Evolutionary conservation across 2,329 filamentous ascomycete species (phyloP), one percentile per base, ranked within the genome.

Genomic region (Elsinoe perseae): DNA sequence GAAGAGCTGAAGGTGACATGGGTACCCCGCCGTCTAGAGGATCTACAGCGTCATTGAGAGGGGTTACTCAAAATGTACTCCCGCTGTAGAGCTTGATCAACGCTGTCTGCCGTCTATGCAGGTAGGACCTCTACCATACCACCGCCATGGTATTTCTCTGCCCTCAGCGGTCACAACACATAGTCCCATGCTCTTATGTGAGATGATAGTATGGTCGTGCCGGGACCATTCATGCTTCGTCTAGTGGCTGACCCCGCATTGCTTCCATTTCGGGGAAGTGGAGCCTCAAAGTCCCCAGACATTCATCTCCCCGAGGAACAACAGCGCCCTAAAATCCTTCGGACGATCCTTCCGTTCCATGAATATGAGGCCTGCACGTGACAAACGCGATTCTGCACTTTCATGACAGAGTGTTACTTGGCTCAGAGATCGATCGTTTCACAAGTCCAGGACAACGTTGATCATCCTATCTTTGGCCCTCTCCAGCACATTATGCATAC

Each of bases 381-480:
- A 36, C n/a, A n/a, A n/a, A n/a, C n/a, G n/a, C n/a, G n/a, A n/a
- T n/a, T n/a, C n/a, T n/a, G n/a, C n/a, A n/a, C n/a, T n/a, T n/a
- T n/a, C n/a, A n/a, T n/a, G n/a, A n/a, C n/a, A n/a, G n/a, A n/a
- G n/a, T n/a, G n/a, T n/a, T n/a, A n/a, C n/a, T n/a, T n/a, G n/a
- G n/a, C n/a, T n/a, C n/a, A n/a, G n/a, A n/a, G n/a, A n/a, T n/a
- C n/a, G n/a, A n/a, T n/a, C n/a, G n/a, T n/a, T 12, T 18, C n/a
- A 44, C 20, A 44, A 27, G 4, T 44, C 40, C 4, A 44, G 40
- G 20, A 44, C 46, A 50, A 50, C 30, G 16, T 50, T 34, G 14
- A 50, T 50, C 46, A 50, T 50, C 46, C 32, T 30, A 10, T 32
- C 30, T 16, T 34, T 50, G 5, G 46, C 46, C 18, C 23, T 30